Conservation (phyloP, 257 asterid genomes). For the Ballota nigra region DNA sequence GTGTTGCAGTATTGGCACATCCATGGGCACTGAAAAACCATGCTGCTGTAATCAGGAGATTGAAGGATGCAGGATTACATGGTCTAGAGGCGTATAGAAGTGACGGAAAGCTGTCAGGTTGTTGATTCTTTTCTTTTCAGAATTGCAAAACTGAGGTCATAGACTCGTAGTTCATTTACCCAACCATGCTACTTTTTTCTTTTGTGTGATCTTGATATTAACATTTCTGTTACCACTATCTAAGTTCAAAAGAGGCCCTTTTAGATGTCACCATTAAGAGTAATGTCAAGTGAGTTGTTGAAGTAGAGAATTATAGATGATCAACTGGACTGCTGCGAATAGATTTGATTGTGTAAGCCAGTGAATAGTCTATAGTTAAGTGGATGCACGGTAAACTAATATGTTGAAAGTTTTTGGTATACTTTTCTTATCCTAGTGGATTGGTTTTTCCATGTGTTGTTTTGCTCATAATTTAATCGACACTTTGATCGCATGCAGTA, state of each 20-base stretch:
- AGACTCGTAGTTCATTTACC: background rate
- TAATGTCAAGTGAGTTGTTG: background rate
- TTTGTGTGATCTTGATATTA: too few species aligned
- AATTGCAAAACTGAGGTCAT: background rate
- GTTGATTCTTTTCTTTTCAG: background rate
- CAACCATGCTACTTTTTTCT: background rate
- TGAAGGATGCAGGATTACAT: constrained; percentile 82
- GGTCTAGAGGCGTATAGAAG: constrained; percentile 92
- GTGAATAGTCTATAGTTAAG: background rate
- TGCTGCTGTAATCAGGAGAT: constrained; percentile 55
- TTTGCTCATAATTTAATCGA: background rate
- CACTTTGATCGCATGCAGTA: constrained; percentile 40
- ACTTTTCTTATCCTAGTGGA: background rate
- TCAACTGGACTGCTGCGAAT: background rate
- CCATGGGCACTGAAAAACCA: constrained; percentile 98
- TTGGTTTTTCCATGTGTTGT: background rate
- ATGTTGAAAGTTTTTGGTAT: background rate
- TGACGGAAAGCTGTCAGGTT: constrained; percentile 88
- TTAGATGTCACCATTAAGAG: background rate
- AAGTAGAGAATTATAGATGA: background rate
- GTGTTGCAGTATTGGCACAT: constrained; percentile 92
- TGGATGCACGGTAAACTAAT: background rate
- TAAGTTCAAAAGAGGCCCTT: background rate
- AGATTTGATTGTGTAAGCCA: background rate
- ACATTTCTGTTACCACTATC: background rate